These are phyloP conservation scores for Diaporthe batatas DNA, from an alignment of 2,329 filamentous ascomycete genomes.

Conservation along the genomic window DNA sequence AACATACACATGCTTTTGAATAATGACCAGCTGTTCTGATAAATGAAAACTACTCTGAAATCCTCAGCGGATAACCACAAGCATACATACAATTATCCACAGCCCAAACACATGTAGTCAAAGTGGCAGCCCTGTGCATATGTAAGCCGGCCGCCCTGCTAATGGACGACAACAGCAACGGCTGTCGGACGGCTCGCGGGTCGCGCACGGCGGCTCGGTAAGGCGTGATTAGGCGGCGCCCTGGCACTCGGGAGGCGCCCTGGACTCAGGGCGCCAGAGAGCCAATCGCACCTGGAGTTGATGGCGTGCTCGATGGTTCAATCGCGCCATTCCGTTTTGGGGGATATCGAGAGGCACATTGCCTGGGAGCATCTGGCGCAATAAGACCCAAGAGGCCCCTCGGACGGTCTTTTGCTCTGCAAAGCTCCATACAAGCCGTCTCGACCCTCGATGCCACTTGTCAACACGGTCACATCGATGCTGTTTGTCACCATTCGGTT, in stretches of 20 bases:
- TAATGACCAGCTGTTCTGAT: not conserved
- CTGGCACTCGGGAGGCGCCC: conserved; percentile 37
- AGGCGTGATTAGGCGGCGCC: conserved; percentile 39
- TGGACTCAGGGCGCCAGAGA: conserved; percentile 11
- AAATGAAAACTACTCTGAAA: not conserved
- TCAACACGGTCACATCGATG: not conserved
- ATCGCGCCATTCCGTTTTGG: conserved; percentile 35
- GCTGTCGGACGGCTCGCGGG: conserved; percentile 41
- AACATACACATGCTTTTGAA: not conserved
- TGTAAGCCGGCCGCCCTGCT: not conserved
- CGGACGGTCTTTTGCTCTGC: too few relatives aligned
- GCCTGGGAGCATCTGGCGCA: conserved; percentile 41
- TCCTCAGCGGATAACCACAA: too few relatives aligned
- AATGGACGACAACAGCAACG: not conserved
- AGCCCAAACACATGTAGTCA: not conserved
- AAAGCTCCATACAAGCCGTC: not conserved
- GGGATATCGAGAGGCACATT: conserved; percentile 32
- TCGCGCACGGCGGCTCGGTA: conserved; percentile 38
- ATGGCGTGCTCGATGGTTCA: conserved; percentile 40
- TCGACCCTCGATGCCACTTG: not conserved
- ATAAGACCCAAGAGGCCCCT: conserved; percentile 46
- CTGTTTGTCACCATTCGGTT: not conserved
- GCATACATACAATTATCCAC: not conserved
- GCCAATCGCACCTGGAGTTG: conserved; percentile 34
- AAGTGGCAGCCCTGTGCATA: not conserved